phyloP scores from a whole-genome alignment of 1,284 basidiomycete genomes.

The Melampsora larici-populina region DNA sequence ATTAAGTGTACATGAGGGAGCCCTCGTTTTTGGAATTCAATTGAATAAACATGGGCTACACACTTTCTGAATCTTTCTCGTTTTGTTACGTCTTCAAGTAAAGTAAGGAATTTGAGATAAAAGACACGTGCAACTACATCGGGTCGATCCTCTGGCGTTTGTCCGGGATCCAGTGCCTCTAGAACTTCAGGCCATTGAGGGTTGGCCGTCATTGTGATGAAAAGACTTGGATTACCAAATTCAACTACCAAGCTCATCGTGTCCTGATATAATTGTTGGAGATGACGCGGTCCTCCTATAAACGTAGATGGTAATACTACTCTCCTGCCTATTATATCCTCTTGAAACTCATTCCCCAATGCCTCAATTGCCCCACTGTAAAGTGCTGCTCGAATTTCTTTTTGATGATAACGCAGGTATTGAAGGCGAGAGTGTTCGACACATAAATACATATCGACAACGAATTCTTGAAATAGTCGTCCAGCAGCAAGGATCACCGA shows the following conservation, averaged over 20 bases:
- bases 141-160: conserved; percentile 57
- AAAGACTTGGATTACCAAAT: conserved; percentile 55
- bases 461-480: too few relatives aligned
- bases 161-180: conserved; percentile 55
- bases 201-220: conserved; percentile 60
- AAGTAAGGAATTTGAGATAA: conserved; percentile 54
- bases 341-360: conserved; percentile 47
- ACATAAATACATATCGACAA: too few relatives aligned
- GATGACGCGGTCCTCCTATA: conserved; percentile 55
- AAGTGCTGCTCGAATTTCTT: not conserved
- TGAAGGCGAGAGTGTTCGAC: too few relatives aligned
- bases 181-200: too few relatives aligned
- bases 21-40: conserved; percentile 61
- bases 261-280: conserved; percentile 58
- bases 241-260: conserved; percentile 54
- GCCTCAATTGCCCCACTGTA: not conserved
- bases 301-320: conserved; percentile 57
- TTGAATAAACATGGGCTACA: conserved; percentile 56
- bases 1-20: conserved; percentile 59
- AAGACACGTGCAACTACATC: conserved; percentile 60
- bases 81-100: conserved; percentile 55
- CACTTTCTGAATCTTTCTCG: conserved; percentile 53
- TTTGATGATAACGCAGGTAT: not conserved
- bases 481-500: not conserved
- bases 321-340: conserved; percentile 52